These are phyloP conservation scores for Globisporangium barbulae DNA, from an alignment of 352 stramenopile species.

Conservation along the genomic window DNA sequence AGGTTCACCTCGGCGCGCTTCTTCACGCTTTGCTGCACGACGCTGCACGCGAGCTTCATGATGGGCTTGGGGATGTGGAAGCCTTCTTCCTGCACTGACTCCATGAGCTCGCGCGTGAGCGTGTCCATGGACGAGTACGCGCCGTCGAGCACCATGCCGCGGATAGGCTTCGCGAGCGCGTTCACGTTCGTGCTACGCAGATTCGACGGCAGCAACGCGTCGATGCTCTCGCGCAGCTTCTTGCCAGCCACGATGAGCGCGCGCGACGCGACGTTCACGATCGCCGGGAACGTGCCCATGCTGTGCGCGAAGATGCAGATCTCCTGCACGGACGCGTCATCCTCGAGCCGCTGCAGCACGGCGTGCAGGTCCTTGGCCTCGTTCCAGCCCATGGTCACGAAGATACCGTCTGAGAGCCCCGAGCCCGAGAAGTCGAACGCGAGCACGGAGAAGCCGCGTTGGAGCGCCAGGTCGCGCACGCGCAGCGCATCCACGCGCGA, in stretches of 20 bases:
- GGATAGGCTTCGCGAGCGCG: slow-evolving; percentile 58
- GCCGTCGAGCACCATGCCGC: slow-evolving; percentile 68
- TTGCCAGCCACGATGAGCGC: slow-evolving; percentile 40
- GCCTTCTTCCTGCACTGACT: slow-evolving; percentile 62
- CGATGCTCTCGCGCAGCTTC: slow-evolving; percentile 47
- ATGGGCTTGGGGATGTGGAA: slow-evolving; percentile 69
- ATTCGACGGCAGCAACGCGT: slow-evolving; percentile 51
- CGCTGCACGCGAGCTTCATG: slow-evolving; percentile 58
- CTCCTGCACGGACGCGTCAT: slow-evolving; percentile 40
- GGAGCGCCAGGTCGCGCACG: slow-evolving; percentile 57
- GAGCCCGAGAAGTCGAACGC: slow-evolving; percentile 84
- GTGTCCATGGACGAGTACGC: slow-evolving; percentile 70
- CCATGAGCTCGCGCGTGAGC: slow-evolving; percentile 61
- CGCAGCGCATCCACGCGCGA: slow-evolving; percentile 65
- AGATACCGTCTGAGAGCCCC: slow-evolving; percentile 71
- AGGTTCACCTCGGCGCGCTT: slow-evolving; percentile 76
- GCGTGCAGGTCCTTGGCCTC: slow-evolving; percentile 68
- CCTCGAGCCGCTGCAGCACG: slow-evolving; percentile 62
- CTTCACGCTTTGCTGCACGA: slow-evolving; percentile 75
- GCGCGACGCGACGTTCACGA: slow-evolving; percentile 71
- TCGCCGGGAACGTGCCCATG: slow-evolving; percentile 78
- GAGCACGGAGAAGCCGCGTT: slow-evolving; percentile 72
- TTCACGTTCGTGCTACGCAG: slow-evolving; percentile 42
- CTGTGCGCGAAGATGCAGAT: slow-evolving; percentile 80
- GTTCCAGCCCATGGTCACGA: slow-evolving; percentile 87